A percentile compares a stretch with the other conserved stretches of the same genome.
Evolutionary conservation across 139 green algal genomes (phyloP).

Genomic region (Tetratostichococcus sp.): DNA sequence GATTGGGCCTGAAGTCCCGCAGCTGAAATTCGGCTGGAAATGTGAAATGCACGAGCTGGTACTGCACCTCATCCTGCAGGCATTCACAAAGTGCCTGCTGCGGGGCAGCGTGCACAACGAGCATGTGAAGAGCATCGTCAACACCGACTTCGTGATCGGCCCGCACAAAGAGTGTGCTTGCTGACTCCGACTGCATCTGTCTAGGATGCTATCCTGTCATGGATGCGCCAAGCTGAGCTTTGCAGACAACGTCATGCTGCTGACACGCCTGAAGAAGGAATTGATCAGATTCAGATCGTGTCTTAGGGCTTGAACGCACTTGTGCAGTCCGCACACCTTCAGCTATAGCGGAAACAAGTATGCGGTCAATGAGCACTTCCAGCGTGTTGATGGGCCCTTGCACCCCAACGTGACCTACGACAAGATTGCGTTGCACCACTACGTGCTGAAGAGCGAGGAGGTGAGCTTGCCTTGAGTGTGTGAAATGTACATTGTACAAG

Average conservation of each 20-base stretch:
- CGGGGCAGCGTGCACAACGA: neutral
- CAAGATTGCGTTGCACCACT: constrained; percentile 4
- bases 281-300: neutral
- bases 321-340: neutral
- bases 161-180: neutral
- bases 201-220: no score
- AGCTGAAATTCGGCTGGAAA: no score
- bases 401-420: neutral
- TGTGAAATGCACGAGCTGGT: no score
- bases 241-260: no score
- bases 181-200: no score
- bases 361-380: constrained; percentile 3
- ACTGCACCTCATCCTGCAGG: neutral
- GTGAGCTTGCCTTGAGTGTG: neutral
- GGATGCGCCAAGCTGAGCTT: no score
- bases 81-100: neutral
- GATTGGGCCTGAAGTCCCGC: no score
- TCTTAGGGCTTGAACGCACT: no score
- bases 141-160: neutral
- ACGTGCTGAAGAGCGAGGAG: constrained; percentile 2
- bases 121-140: constrained; percentile 1
- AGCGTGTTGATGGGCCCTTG: neutral
- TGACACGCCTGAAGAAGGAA: no score
- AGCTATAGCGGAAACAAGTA: neutral
- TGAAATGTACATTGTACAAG: no score